Base-by-base conservation (phyloP, 2,329 filamentous ascomycete genomes). In the Verticillium albo-atrum region DNA sequence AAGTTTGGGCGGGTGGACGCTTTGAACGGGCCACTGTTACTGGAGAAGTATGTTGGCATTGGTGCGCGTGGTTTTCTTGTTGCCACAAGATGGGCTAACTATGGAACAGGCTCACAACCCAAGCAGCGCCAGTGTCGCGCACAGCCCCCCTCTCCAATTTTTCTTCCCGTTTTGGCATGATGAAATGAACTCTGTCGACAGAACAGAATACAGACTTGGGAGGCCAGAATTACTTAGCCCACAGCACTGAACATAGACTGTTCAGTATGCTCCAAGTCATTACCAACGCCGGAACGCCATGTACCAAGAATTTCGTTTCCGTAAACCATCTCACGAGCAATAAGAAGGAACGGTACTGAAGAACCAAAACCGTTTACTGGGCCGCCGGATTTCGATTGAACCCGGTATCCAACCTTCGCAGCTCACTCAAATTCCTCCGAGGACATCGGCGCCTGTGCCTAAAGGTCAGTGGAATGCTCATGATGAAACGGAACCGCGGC, bases 1-100 rank as follows among this genome's bases (percentile, higher is more conserved):
- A 96, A 97, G 72, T 99, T 97, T 71, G 90, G 92, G 17, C 88
- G 92, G 58, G 96, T 99, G 34, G 92, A 98, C 75, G 90, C 91
- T 57, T 81, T 96, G 72, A 96, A 96, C 71, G 95, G 94, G 0
- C 92, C 93, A 0, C 80, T 91, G 47, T 72, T 99, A 62, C 75
- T 99, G n/a, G 94, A 98, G 77, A 99, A 99, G 90, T 91, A 82
- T 65, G 81, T 68, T 26, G 50, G 9, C 56, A 25, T 50, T 25
- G 9, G 3, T 20, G 20, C 2, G 9, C 9, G 6, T 20, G 10
- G 3, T 23, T 12, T 50, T 6, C n/a, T n/a, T n/a, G n/a, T n/a
- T 7, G 20, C 20, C 5, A 20, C n/a, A 50, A 12, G 7, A 23
- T 3, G 35, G 53, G 52, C 62, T 77, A 63, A 77, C 63, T 17